A percentile compares a stretch with the other conserved stretches of the same genome.
Evolutionary conservation across 2,329 filamentous ascomycete genomes (phyloP).

Genomic region (Neopestalotiopsis sp.): DNA sequence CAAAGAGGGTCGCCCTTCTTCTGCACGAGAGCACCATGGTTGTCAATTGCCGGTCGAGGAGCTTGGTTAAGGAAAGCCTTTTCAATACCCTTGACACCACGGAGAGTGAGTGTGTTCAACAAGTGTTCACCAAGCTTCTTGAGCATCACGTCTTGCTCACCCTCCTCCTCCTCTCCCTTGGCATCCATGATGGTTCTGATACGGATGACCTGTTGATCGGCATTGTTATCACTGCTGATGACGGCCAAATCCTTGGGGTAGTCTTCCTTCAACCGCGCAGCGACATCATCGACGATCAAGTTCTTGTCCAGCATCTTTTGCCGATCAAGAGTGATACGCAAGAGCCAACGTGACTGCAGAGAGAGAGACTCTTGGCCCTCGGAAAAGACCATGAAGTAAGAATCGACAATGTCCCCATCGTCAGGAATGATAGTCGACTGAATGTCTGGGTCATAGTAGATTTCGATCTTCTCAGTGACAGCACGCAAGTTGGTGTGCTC

Average conservation of each 20-base stretch:
- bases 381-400: conserved; percentile 93
- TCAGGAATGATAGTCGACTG: conserved; percentile 83
- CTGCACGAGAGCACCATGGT: conserved; percentile 76
- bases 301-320: conserved; percentile 96
- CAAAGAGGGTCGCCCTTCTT: conserved; percentile 77
- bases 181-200: conserved; percentile 79
- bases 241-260: conserved; percentile 87
- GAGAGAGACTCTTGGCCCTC: conserved; percentile 67
- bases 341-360: conserved; percentile 90
- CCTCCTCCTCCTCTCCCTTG: conserved; percentile 74
- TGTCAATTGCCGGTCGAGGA: conserved; percentile 67
- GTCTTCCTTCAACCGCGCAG: conserved; percentile 84
- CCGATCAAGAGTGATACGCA: conserved; percentile 91
- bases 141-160: conserved; percentile 90
- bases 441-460: conserved; percentile 96
- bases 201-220: conserved; percentile 92
- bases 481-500: conserved; percentile 94
- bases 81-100: conserved; percentile 87
- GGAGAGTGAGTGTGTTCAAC: conserved; percentile 87
- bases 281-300: conserved; percentile 89
- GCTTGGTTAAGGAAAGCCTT: conserved; percentile 92
- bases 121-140: conserved; percentile 92
- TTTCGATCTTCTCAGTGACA: conserved; percentile 89
- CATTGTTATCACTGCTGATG: conserved; percentile 98
- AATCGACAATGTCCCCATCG: conserved; percentile 93